These are phyloP conservation scores for Cenchrus purpureus DNA, from an alignment of 176 grass and related monocot species.

Conservation along the genomic window DNA sequence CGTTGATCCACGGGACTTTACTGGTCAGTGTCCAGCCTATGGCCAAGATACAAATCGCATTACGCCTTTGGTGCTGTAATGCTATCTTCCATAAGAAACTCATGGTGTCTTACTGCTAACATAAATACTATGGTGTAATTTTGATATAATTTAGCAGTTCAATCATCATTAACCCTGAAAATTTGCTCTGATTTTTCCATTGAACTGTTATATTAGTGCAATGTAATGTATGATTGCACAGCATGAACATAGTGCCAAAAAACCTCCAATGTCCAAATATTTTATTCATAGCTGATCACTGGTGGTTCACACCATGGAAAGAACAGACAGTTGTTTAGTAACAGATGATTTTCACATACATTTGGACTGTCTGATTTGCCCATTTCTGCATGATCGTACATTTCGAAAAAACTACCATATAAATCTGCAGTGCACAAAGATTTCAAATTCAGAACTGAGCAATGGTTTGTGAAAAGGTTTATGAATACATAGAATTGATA, in stretches of 20 bases:
- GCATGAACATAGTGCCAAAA: too few species aligned
- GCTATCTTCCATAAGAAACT: not conserved
- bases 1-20: conserved; percentile 33
- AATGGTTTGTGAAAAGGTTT: not conserved
- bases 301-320: not conserved
- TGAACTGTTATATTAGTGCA: too few species aligned
- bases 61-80: not conserved
- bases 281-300: not conserved
- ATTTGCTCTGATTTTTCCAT: too few species aligned
- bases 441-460: not conserved
- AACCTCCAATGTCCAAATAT: too few species aligned
- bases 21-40: conserved; percentile 48
- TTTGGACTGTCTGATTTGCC: not conserved
- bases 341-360: not conserved
- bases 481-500: not conserved
- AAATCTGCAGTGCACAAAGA: not conserved
- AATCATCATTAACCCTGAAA: not conserved
- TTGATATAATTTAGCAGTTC: not conserved
- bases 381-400: not conserved
- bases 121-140: not conserved
- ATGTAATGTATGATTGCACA: too few species aligned
- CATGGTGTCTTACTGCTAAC: not conserved
- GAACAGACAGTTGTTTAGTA: not conserved
- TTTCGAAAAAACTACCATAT: not conserved
- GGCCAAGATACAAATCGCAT: not conserved